phyloP scores from a whole-genome alignment of 1,284 basidiomycete genomes.

The Leucoagaricus sp. region DNA sequence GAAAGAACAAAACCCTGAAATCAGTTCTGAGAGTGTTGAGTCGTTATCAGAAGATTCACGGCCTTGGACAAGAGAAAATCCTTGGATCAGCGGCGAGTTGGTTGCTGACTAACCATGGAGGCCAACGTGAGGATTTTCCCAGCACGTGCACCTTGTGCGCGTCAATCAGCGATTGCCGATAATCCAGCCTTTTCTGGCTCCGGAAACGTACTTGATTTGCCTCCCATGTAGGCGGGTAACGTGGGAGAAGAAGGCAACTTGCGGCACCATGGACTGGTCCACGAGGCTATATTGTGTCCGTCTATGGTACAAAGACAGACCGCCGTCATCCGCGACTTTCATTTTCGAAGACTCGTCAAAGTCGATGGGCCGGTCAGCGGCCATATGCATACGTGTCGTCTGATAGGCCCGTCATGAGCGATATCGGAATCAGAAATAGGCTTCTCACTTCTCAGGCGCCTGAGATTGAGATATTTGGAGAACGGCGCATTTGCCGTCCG shows the following conservation, averaged over 20 bases:
- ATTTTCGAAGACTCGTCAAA: no score
- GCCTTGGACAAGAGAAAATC: constrained; percentile 15
- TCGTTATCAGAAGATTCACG: constrained; percentile 4
- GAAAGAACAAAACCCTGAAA: not conserved
- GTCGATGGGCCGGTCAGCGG: not conserved
- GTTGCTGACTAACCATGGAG: constrained; percentile 6
- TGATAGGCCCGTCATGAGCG: not conserved
- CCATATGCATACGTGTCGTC: constrained; percentile 8
- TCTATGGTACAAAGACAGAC: no score
- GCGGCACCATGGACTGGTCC: not conserved
- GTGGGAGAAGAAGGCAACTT: not conserved
- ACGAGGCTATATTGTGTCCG: not conserved
- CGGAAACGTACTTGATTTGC: not conserved
- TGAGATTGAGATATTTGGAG: constrained; percentile 4
- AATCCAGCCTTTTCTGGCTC: no score
- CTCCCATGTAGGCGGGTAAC: not conserved
- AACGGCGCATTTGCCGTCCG: no score
- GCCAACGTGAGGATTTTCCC: not conserved
- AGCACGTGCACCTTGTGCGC: constrained; percentile 5
- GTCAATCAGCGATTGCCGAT: no score
- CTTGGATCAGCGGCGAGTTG: not conserved
- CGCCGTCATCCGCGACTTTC: no score
- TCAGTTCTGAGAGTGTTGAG: constrained; percentile 2
- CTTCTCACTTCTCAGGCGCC: no score
- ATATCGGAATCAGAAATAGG: constrained; percentile 2